Conservation (phyloP, 192 early-diverging fungal species). For the Coemansia sp. region DNA sequence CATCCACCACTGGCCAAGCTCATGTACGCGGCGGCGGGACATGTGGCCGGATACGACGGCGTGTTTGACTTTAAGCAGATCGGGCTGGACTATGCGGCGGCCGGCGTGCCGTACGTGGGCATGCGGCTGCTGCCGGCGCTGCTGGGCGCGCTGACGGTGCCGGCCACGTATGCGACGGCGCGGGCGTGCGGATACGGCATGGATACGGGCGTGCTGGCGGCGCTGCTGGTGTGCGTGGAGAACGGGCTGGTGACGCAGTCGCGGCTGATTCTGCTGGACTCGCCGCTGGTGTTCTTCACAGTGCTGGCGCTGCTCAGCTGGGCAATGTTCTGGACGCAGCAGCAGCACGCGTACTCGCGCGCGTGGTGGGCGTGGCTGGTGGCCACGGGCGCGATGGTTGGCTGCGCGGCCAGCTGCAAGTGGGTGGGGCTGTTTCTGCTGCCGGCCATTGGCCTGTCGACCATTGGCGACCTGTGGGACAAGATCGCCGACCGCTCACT, state of each 20-base stretch:
- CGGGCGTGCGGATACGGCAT: constrained; percentile 73
- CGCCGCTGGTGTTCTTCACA: constrained; percentile 86
- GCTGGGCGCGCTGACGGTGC: constrained; percentile 78
- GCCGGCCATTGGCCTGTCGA: constrained; percentile 79
- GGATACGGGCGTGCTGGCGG: constrained; percentile 69
- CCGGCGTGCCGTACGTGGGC: constrained; percentile 87
- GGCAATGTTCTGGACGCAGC: constrained; percentile 81
- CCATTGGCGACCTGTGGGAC: constrained; percentile 82
- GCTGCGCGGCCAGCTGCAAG: constrained; percentile 74
- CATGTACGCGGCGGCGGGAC: constrained; percentile 76
- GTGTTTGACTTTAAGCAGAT: constrained; percentile 95
- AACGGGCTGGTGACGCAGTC: constrained; percentile 89
- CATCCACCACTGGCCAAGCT: constrained; percentile 95
- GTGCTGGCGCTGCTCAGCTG: constrained; percentile 75
- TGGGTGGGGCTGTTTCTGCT: constrained; percentile 94
- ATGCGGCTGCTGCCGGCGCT: constrained; percentile 80
- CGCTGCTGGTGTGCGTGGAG: constrained; percentile 82
- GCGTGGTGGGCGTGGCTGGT: constrained; percentile 91
- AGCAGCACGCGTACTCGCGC: constrained; percentile 63
- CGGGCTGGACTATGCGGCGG: constrained; percentile 82
- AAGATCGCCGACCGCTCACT: constrained; percentile 70
- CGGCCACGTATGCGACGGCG: constrained; percentile 74
- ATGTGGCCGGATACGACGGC: constrained; percentile 85
- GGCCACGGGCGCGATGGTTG: constrained; percentile 79
- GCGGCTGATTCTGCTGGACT: constrained; percentile 89